Percentiles rank a stretch among this genome's conserved stretches.
Evolutionary conservation across 805 yeast species (phyloP).

Genomic region (Vanderwaltozyma polyspora): DNA sequence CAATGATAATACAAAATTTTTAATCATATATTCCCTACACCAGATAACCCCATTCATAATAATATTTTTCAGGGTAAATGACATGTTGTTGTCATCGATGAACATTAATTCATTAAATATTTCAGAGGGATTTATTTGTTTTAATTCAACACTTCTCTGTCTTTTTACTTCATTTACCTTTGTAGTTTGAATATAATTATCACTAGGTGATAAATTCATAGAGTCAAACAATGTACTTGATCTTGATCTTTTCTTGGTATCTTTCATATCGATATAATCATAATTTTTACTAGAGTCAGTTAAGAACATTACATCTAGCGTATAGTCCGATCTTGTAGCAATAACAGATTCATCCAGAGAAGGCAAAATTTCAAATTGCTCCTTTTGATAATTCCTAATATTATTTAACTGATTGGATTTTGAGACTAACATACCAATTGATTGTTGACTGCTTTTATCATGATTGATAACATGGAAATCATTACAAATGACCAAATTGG

Average conservation of each 20-base stretch:
- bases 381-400: background rate
- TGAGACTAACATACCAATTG: background rate
- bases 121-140: constrained; percentile 13
- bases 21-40: constrained; percentile 24
- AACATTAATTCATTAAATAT: constrained; percentile 11
- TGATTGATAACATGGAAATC: constrained; percentile 42
- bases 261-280: constrained; percentile 9
- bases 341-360: background rate
- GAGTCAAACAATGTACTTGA: too few relatives aligned
- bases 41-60: constrained; percentile 21
- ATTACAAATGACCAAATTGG: constrained; percentile 47
- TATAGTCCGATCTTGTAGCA: constrained; percentile 6
- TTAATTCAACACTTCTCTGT: constrained; percentile 8
- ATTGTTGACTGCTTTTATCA: background rate
- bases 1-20: constrained; percentile 9
- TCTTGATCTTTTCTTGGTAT: background rate
- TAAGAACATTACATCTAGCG: constrained; percentile 17
- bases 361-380: background rate
- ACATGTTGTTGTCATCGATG: background rate
- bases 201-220: too few relatives aligned
- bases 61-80: constrained; percentile 5
- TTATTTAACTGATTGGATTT: background rate
- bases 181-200: background rate
- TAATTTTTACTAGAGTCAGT: constrained; percentile 22
- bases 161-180: constrained; percentile 12